Evolutionary conservation across 768 basidiomycete species (phyloP).

Genomic region (Thelephora aurantiotincta): DNA sequence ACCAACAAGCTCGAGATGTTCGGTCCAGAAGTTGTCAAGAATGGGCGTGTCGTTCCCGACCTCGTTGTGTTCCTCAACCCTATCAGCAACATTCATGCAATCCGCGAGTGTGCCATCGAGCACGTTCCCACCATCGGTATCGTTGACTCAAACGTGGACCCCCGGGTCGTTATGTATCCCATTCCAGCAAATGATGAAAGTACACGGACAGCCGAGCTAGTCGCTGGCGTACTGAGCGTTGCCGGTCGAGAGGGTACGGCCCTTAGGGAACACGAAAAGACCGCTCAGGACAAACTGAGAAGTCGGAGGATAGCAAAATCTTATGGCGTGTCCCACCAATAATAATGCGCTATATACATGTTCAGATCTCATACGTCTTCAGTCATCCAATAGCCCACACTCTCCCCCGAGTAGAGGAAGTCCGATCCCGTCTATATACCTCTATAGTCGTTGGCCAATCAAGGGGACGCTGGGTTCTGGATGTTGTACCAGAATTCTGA

Average conservation of each 20-base stretch:
- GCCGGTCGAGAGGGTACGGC: slow-evolving; percentile 69
- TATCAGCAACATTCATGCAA: slow-evolving; percentile 66
- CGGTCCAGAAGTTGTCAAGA: slow-evolving; percentile 36
- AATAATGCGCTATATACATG: not conserved
- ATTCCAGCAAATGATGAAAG: slow-evolving; percentile 98
- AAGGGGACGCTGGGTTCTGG: slow-evolving; percentile 26
- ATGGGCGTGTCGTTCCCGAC: slow-evolving; percentile 60
- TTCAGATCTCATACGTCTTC: not conserved
- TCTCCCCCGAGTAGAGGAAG: no score
- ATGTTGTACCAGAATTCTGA: slow-evolving; percentile 60
- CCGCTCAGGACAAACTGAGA: slow-evolving; percentile 1
- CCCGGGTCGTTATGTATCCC: slow-evolving; percentile 92
- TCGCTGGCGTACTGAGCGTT: slow-evolving; percentile 80
- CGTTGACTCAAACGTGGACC: slow-evolving; percentile 91
- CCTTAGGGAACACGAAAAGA: slow-evolving; percentile 21
- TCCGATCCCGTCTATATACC: not conserved
- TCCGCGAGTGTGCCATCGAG: slow-evolving; percentile 80
- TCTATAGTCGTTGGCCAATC: slow-evolving; percentile 6
- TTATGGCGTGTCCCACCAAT: not conserved
- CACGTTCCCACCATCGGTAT: slow-evolving; percentile 92
- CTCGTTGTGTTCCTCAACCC: slow-evolving; percentile 89
- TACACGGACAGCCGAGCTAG: slow-evolving; percentile 77
- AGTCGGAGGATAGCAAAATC: not conserved
- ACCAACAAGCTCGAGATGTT: slow-evolving; percentile 76
- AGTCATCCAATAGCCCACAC: no score